These are phyloP conservation scores for Bryopsis sp. DNA, from an alignment of 139 green algal genomes.

Conservation along the genomic window DNA sequence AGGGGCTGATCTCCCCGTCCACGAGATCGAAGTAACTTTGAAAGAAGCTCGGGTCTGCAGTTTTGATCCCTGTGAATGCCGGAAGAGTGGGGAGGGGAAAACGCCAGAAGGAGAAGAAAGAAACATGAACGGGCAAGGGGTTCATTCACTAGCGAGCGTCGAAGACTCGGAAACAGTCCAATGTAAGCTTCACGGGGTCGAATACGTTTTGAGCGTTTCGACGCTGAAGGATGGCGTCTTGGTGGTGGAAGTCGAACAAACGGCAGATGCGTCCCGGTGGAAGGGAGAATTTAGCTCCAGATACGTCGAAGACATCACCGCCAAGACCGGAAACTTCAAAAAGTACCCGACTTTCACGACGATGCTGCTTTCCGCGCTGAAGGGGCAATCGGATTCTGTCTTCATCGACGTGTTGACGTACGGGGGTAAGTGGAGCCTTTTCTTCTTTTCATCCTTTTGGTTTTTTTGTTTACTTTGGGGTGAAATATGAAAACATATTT, in stretches of 20 bases:
- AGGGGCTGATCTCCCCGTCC: too few species aligned
- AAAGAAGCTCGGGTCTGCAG: too few species aligned
- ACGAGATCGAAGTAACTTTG: too few species aligned
- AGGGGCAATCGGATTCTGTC: conserved; percentile 58
- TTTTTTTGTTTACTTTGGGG: not conserved
- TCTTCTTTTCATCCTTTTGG: not conserved
- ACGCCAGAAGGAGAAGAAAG: too few species aligned
- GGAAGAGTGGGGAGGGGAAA: too few species aligned
- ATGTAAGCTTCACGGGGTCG: too few species aligned
- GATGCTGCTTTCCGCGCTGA: conserved; percentile 72
- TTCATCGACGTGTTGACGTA: conserved; percentile 83
- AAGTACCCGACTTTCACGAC: conserved; percentile 71
- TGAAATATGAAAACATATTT: not conserved
- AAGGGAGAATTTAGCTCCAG: conserved; percentile 47
- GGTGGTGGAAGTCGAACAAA: conserved; percentile 56
- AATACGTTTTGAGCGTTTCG: conserved; percentile 37
- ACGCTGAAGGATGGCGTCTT: conserved; percentile 41
- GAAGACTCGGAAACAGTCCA: too few species aligned
- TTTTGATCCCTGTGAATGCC: too few species aligned
- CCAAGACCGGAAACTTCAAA: conserved; percentile 83
- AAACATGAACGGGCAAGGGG: too few species aligned
- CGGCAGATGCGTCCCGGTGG: conserved; percentile 49
- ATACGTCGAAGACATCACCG: conserved; percentile 82
- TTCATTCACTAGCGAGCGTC: too few species aligned
- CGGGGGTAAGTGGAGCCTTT: too few species aligned